Evolutionary conservation across 78 protist species (phyloP), one percentile per base, ranked within the genome.

Genomic region (Chrysochromulina parva): DNA sequence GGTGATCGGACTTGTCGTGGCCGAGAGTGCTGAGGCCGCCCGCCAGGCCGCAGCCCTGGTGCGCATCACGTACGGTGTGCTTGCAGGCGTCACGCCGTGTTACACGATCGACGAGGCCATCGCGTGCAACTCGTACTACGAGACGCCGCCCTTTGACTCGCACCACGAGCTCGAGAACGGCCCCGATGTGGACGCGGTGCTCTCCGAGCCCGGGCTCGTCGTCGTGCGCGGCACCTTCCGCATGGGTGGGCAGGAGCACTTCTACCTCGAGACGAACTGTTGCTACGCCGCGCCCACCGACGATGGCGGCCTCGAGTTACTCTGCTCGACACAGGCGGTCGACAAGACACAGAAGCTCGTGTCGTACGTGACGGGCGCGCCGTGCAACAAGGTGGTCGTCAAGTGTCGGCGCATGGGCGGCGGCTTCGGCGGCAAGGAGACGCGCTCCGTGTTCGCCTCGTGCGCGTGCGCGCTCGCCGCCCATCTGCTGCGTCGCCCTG

Each of bases 381-480:
- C 67, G 6, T 50, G 54, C 19, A 5, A 7, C 71, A 53, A 73
- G 26, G 97, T 93, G 7, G 90, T 71, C 6, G 88, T 59, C 73
- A 57, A 74, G 53, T 71, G 90, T 48, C 89, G 90, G 88, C 95
- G 99, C 55, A 60, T 95, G 58, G 99, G 99, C 69, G 99, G 99
- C n/a, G 99, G 99, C 53, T 98, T 97, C 89, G 99, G 99, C 84
- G 99, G 99, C 48, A 98, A 98, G 95, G 98, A 89, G n/a, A 48
- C 80, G 28, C 73, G 69, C 38, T 1, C 26, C 9, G 60, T 3
- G 24, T 22, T 82, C 76, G 14, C 55, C 86, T 58, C 96, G 54
- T 0, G 24, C 48, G 94, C 93, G 60, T 78, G 50, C 58, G 94
- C 96, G 10, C 90, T 85, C 65, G 97, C 98, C 6, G 96, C 99